Evolutionary conservation across 768 basidiomycete genomes (phyloP).

Genomic region (Psilocybe cubensis): DNA sequence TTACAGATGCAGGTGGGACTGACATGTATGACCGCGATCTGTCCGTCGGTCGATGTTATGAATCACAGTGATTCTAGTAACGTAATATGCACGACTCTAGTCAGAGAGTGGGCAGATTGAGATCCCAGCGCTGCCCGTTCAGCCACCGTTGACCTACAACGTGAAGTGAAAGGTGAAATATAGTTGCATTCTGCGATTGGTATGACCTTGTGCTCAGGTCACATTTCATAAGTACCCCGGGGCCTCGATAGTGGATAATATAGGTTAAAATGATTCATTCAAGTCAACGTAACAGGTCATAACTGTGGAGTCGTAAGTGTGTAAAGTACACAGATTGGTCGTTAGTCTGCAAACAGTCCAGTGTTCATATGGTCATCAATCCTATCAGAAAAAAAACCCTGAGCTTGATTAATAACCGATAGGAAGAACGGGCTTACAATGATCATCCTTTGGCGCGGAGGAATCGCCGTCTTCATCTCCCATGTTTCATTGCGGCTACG

Average conservation of each 20-base stretch:
- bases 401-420: neutral
- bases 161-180: too few relatives aligned
- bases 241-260: neutral
- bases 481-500: slow-evolving; percentile 30
- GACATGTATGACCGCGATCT: too few relatives aligned
- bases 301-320: neutral
- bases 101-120: too few relatives aligned
- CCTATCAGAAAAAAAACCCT: neutral
- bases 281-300: neutral
- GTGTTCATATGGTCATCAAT: neutral
- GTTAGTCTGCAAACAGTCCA: neutral
- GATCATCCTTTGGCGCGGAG: slow-evolving; percentile 15
- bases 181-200: too few relatives aligned
- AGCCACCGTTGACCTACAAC: too few relatives aligned
- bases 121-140: too few relatives aligned
- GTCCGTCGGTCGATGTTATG: too few relatives aligned
- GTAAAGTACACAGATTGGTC: neutral
- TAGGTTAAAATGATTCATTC: neutral
- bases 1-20: too few relatives aligned
- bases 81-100: too few relatives aligned
- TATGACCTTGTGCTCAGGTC: too few relatives aligned
- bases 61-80: too few relatives aligned
- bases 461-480: slow-evolving; percentile 32
- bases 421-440: slow-evolving; percentile 10
- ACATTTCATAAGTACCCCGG: too few relatives aligned